Evolutionary conservation across 371 early-diverging fungal genomes (phyloP), one percentile per base, ranked within the genome.

Genomic region (Dichotomocladium elegans): DNA sequence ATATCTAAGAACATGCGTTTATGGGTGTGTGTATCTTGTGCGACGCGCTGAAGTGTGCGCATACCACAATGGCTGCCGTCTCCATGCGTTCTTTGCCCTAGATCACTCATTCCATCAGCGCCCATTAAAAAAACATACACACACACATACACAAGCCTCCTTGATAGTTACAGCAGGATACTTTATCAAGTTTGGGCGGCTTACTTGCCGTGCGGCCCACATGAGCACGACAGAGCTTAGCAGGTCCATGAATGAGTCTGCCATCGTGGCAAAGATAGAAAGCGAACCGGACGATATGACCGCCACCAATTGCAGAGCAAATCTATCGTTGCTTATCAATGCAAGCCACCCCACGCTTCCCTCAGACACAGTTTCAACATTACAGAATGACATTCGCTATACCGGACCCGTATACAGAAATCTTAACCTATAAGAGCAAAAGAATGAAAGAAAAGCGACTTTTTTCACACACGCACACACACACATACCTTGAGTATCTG

Each of bases 161-260:
- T 56, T 24, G n/a, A n/a, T 14, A 11, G n/a, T 46, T 70, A 86
- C 86, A 9, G 91, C 85, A 11, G 95, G 95, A 58, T 92, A 95
- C 56, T 88, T 82, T 47, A 66, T 60, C 47, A 79, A 65, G 47
- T 89, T 88, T 41, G 80, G 74, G 28, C 70, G 74, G 33, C 80
- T 70, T 3, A 85, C 83, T 14, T 87, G 83, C 47, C 70, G 64
- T 0, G 83, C 81, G 4, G 88, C 79, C 57, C 85, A 80, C 57
- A 87, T 72, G 24, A 92, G 60, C 21, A 89, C 87, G 8, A 77
- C 66, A 0, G 86, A 83, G 25, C 88, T 87, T 30, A 91, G 65
- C 27, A 93, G 71, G 61, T 94, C 94, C 96, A 95, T 94, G 56
- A 92, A 90, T 6, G 95, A 81, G 66, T 96, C 96, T 10, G 91